phyloP scores from a whole-genome alignment of 768 basidiomycete genomes.

The Boletus subcaerulescens region DNA sequence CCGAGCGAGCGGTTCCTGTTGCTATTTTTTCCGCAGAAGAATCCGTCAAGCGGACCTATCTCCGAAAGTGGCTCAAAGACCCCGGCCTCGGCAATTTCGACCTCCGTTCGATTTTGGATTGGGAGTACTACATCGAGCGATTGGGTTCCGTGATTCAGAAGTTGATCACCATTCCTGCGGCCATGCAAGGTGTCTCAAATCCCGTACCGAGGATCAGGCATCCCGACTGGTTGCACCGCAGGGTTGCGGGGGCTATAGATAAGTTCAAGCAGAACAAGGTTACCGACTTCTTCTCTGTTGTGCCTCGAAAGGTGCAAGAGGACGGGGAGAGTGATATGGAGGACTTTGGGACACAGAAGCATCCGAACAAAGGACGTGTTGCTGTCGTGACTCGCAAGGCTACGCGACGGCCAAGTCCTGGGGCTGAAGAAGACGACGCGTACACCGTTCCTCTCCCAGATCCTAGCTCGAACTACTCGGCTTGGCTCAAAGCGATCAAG shows the following conservation, averaged over 20 bases:
- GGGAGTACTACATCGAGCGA: slow-evolving; percentile 98
- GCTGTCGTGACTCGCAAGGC: slow-evolving; percentile 53
- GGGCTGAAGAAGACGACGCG: slow-evolving; percentile 32
- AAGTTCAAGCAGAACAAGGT: slow-evolving; percentile 98
- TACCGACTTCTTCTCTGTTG: slow-evolving; percentile 79
- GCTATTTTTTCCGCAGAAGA: slow-evolving; percentile 98
- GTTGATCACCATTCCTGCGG: slow-evolving; percentile 97
- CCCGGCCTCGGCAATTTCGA: slow-evolving; percentile 85
- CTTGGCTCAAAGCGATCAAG: slow-evolving; percentile 75
- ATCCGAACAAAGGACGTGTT: slow-evolving; percentile 38
- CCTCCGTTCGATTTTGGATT: slow-evolving; percentile 91
- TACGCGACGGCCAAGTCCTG: slow-evolving; percentile 42
- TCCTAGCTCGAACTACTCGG: slow-evolving; percentile 61
- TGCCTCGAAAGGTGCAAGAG: slow-evolving; percentile 10
- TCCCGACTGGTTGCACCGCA: slow-evolving; percentile 94
- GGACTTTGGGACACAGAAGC: slow-evolving; percentile 40
- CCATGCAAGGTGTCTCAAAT: slow-evolving; percentile 95
- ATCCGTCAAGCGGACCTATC: slow-evolving; percentile 80
- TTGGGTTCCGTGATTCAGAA: slow-evolving; percentile 98
- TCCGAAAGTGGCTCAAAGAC: slow-evolving; percentile 97
- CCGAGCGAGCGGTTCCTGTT: slow-evolving; percentile 93
- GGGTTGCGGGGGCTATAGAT: slow-evolving; percentile 86
- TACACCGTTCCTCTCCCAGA: slow-evolving; percentile 51
- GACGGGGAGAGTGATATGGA: slow-evolving; percentile 54
- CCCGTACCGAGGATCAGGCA: slow-evolving; percentile 95